Conservation (phyloP, 2,329 filamentous ascomycete genomes). For the Alternaria viburni region DNA sequence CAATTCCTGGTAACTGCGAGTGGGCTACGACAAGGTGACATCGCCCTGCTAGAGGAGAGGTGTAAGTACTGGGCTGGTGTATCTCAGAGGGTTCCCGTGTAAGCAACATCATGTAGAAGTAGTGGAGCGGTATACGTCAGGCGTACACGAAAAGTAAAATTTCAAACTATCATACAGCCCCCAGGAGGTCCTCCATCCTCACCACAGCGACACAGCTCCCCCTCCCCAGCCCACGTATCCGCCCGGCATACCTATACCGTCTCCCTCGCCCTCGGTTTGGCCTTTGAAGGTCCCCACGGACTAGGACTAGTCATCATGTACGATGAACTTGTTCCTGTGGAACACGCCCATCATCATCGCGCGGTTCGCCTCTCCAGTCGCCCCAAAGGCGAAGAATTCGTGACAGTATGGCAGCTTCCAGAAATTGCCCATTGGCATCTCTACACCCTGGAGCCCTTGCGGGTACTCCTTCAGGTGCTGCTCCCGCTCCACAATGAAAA, state of each 20-base stretch:
- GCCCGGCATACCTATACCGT: not conserved
- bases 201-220: not conserved
- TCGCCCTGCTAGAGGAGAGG: constrained; percentile 52
- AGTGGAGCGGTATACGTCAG: not conserved
- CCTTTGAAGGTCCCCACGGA: not conserved
- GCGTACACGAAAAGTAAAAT: not conserved
- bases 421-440: not conserved
- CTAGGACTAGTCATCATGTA: not conserved
- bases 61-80: constrained; percentile 63
- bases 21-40: constrained; percentile 53
- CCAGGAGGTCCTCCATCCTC: not conserved
- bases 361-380: not conserved
- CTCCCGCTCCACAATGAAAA: not conserved
- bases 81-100: constrained; percentile 55
- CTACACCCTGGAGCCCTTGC: not conserved
- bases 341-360: not conserved
- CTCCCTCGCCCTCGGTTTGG: not conserved
- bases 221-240: not conserved
- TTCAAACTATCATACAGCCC: not conserved
- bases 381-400: not conserved
- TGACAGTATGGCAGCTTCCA: not conserved
- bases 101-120: not conserved
- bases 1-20: constrained; percentile 60
- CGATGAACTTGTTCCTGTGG: not conserved
- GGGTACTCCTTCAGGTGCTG: not conserved